Conservation (phyloP, 441 rosid genomes). For the Euphorbia corollata region DNA sequence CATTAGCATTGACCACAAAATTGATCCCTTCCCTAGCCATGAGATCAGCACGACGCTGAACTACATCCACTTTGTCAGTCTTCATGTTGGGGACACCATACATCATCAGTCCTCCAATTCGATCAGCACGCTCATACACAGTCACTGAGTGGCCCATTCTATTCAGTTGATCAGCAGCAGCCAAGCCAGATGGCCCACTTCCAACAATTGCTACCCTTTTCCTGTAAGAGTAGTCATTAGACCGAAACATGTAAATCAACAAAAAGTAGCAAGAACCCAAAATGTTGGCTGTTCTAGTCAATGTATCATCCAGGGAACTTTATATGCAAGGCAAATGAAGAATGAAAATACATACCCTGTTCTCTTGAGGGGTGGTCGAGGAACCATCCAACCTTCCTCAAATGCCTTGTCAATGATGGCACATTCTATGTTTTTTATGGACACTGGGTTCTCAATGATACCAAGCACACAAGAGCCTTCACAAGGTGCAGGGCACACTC, state of each 20-base stretch:
- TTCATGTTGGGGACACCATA: conserved; percentile 99
- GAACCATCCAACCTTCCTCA: conserved; percentile 99
- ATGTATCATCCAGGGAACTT: background rate
- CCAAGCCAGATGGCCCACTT: conserved; percentile 97
- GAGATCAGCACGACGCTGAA: conserved; percentile 89
- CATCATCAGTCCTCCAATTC: conserved; percentile 99
- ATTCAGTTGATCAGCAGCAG: conserved; percentile 98
- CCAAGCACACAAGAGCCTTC: conserved; percentile 99
- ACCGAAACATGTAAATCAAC: background rate
- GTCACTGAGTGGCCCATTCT: conserved; percentile 93
- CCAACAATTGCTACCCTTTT: conserved; percentile 82
- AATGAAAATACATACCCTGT: conserved; percentile 54
- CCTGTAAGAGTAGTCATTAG: conserved; percentile 37
- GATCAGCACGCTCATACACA: conserved; percentile 91
- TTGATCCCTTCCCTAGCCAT: conserved; percentile 87
- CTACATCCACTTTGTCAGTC: conserved; percentile 86
- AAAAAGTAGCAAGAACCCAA: background rate
- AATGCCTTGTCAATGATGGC: conserved; percentile 94
- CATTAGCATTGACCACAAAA: conserved; percentile 85
- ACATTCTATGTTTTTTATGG: conserved; percentile 92
- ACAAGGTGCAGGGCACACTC: conserved; percentile 99
- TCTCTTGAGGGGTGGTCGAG: conserved; percentile 80
- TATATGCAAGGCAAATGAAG: background rate
- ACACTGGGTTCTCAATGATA: conserved; percentile 97
- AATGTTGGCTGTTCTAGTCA: background rate